A percentile compares a stretch with the other conserved stretches of the same genome.
phyloP scores from a whole-genome alignment of 1,284 basidiomycete species.

The Naganishia liquefaciens region DNA sequence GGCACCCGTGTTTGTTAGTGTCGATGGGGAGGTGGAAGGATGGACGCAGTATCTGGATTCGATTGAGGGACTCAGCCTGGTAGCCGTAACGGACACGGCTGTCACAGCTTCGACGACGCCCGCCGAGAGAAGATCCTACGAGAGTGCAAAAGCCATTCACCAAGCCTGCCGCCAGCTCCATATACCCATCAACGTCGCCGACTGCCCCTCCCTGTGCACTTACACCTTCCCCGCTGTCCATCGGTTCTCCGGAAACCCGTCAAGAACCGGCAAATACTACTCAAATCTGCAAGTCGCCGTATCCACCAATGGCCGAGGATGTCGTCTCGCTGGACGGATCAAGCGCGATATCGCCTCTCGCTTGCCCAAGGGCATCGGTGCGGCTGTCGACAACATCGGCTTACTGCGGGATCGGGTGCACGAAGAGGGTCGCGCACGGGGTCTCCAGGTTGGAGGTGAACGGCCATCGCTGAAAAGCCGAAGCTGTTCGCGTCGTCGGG shows the following conservation, averaged over 20 bases:
- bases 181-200: slow-evolving; percentile 82
- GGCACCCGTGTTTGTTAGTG: slow-evolving; percentile 51
- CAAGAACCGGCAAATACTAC: slow-evolving; percentile 48
- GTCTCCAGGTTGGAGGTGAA: slow-evolving; percentile 32
- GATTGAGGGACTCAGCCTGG: slow-evolving; percentile 58
- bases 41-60: slow-evolving; percentile 56
- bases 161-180: slow-evolving; percentile 60
- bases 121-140: slow-evolving; percentile 56
- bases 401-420: slow-evolving; percentile 65
- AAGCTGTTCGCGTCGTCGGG: slow-evolving; percentile 20
- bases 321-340: slow-evolving; percentile 77
- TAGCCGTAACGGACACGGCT: slow-evolving; percentile 72
- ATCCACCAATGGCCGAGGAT: slow-evolving; percentile 89
- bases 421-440: slow-evolving; percentile 20
- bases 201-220: slow-evolving; percentile 82
- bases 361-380: slow-evolving; percentile 72
- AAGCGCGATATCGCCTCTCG: slow-evolving; percentile 77
- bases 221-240: slow-evolving; percentile 86
- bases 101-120: slow-evolving; percentile 41
- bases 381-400: slow-evolving; percentile 76
- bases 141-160: slow-evolving; percentile 63
- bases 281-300: slow-evolving; percentile 78
- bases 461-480: slow-evolving; percentile 33
- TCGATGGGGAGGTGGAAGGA: slow-evolving; percentile 27
- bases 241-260: slow-evolving; percentile 61